A percentile compares a stretch with the other conserved stretches of the same genome.
These are phyloP conservation scores for Ophiostoma ips DNA, from an alignment of 2,329 filamentous ascomycete species.

Conservation along the genomic window DNA sequence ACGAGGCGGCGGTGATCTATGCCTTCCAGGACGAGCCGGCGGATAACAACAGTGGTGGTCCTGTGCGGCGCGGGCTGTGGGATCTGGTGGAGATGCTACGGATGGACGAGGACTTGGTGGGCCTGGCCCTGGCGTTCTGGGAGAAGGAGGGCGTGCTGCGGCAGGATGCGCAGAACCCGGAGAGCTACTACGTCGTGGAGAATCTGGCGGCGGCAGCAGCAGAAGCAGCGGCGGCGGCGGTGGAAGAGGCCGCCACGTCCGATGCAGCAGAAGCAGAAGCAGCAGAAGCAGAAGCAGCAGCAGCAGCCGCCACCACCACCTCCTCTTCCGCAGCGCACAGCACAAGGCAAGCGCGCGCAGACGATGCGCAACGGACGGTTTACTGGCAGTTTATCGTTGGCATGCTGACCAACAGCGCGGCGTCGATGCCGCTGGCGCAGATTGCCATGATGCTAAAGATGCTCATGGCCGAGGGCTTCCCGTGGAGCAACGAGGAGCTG, in stretches of 20 bases:
- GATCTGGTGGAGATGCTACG: conserved; percentile 42
- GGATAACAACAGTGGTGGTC: conserved; percentile 14
- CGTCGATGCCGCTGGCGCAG: conserved; percentile 61
- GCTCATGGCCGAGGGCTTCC: conserved; percentile 74
- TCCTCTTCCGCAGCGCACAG: conserved; percentile 17
- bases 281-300: conserved; percentile 15
- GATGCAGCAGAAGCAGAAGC: conserved; percentile 11
- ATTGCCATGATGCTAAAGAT: conserved; percentile 95
- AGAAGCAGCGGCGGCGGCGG: conserved; percentile 18
- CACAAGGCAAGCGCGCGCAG: conserved; percentile 29
- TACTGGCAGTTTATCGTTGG: conserved; percentile 89
- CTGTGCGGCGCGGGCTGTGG: conserved; percentile 32
- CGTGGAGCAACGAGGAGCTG: conserved; percentile 80
- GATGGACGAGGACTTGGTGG: conserved; percentile 62
- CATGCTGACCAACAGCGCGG: conserved; percentile 86
- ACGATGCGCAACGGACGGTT: conserved; percentile 44
- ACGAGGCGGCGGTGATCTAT: conserved; percentile 78
- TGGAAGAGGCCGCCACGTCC: not conserved
- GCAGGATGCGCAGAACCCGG: conserved; percentile 23
- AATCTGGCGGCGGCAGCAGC: conserved; percentile 19
- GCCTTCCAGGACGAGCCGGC: conserved; percentile 51
- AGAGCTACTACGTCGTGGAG: conserved; percentile 56
- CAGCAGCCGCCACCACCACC: conserved; percentile 14
- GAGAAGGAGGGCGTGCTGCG: conserved; percentile 51
- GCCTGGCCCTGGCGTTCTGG: conserved; percentile 58